Percentiles rank a stretch among this genome's conserved stretches.
Evolutionary conservation across 1,284 basidiomycete species (phyloP).

Genomic region (Pyrrhoderma lamaoense): DNA sequence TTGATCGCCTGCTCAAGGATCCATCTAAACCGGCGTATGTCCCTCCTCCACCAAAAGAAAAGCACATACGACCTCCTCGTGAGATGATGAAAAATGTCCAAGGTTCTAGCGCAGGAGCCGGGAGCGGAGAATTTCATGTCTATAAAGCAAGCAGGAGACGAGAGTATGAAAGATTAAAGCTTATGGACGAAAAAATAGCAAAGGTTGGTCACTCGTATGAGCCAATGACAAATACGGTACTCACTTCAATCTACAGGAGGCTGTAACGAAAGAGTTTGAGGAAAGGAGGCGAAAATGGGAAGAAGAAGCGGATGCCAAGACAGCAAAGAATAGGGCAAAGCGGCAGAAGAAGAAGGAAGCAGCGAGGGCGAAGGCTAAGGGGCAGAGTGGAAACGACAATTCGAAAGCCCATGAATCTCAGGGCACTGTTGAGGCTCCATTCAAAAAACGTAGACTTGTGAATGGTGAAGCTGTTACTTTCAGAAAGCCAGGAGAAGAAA

Average conservation of each 20-base stretch:
- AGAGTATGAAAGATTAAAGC: constrained; percentile 90
- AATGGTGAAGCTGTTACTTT: constrained; percentile 37
- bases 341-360: constrained; percentile 84
- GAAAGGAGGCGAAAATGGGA: constrained; percentile 57
- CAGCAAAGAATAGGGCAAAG: constrained; percentile 87
- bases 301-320: constrained; percentile 71
- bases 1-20: constrained; percentile 82
- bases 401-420: neutral
- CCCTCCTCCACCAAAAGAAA: constrained; percentile 70
- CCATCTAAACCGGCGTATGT: constrained; percentile 75
- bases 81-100: constrained; percentile 99
- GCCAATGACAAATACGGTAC: neutral
- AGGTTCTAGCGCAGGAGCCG: constrained; percentile 87
- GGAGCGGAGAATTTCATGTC: constrained; percentile 95
- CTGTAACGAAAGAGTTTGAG: constrained; percentile 58
- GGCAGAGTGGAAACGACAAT: constrained; percentile 11
- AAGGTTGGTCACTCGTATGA: constrained; percentile 47
- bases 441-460: constrained; percentile 40
- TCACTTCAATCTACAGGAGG: constrained; percentile 43
- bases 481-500: constrained; percentile 31
- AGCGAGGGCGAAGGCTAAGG: constrained; percentile 35
- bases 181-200: constrained; percentile 79
- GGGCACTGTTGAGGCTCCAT: constrained; percentile 27
- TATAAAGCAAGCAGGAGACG: constrained; percentile 93
- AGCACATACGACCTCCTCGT: constrained; percentile 67